Evolutionary conservation across 441 rosid genomes (phyloP).

Genomic region (Bocquillonia castaneifolia): DNA sequence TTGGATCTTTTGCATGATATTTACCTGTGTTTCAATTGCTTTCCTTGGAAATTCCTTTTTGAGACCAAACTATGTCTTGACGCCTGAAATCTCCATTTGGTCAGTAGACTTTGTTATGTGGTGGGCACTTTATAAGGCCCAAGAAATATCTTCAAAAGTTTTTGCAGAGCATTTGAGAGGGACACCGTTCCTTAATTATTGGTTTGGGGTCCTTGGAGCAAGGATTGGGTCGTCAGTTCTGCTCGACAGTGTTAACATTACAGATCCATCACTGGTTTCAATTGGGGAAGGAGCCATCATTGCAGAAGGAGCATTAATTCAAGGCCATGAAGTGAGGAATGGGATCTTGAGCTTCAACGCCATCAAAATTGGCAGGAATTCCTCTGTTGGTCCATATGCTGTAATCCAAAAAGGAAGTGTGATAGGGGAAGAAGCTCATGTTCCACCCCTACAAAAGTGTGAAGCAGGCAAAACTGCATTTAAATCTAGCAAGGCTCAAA

Average conservation of each 20-base stretch:
- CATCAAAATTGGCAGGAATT: constrained; percentile 45
- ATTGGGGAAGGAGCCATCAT: constrained; percentile 63
- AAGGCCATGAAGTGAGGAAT: constrained; percentile 60
- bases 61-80: constrained; percentile 51
- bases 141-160: constrained; percentile 55
- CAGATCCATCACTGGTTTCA: constrained; percentile 60
- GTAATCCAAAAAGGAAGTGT: constrained; percentile 60
- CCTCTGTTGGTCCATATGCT: constrained; percentile 56
- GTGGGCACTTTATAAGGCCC: constrained; percentile 75
- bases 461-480: constrained; percentile 36
- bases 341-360: constrained; percentile 50
- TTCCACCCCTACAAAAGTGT: constrained; percentile 47
- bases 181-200: constrained; percentile 52
- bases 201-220: constrained; percentile 69
- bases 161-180: constrained; percentile 64
- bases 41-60: constrained; percentile 58
- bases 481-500: constrained; percentile 30
- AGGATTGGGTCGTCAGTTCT: constrained; percentile 57
- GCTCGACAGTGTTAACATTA: constrained; percentile 53
- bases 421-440: constrained; percentile 43
- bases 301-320: constrained; percentile 62
- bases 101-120: constrained; percentile 56
- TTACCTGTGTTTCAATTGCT: constrained; percentile 41
- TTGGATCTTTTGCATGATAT: constrained; percentile 54
- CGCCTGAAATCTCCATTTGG: constrained; percentile 53